phyloP scores from a whole-genome alignment of 2,329 filamentous ascomycete species.

The Epichloe sp. region DNA sequence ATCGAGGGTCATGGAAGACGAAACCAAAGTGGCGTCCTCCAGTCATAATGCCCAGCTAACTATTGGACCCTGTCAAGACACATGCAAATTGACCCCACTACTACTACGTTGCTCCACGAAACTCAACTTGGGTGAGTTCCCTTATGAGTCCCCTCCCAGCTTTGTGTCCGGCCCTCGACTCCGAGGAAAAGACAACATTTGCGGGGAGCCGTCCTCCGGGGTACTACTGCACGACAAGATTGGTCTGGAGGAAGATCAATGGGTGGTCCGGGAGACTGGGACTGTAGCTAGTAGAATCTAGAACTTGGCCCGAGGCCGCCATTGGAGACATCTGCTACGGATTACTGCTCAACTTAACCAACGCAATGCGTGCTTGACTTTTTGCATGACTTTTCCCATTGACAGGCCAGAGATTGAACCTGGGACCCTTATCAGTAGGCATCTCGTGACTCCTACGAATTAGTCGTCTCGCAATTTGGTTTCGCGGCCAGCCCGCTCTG shows the following conservation, averaged over 20 bases:
- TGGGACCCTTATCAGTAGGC: background rate
- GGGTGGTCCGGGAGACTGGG: too few species aligned
- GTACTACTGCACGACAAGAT: background rate
- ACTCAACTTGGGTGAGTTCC: background rate
- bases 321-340: too few species aligned
- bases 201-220: constrained; percentile 6
- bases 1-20: background rate
- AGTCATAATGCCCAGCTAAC: background rate
- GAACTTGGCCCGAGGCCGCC: too few species aligned
- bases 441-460: too few species aligned
- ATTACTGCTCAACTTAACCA: too few species aligned
- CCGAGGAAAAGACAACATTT: background rate
- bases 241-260: background rate
- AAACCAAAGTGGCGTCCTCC: background rate
- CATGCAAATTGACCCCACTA: background rate
- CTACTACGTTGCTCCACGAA: constrained; percentile 4
- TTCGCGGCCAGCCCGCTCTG: background rate
- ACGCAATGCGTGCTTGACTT: too few species aligned
- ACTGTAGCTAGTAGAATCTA: too few species aligned
- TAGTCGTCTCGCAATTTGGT: too few species aligned
- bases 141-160: background rate
- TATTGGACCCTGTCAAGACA: background rate
- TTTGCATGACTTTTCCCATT: too few species aligned
- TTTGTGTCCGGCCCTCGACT: too few species aligned
- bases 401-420: too few species aligned